A percentile compares a stretch with the other conserved stretches of the same genome.
Conservation (phyloP, 2,329 filamentous ascomycete genomes). For the Cladobotryum mycophilum region DNA sequence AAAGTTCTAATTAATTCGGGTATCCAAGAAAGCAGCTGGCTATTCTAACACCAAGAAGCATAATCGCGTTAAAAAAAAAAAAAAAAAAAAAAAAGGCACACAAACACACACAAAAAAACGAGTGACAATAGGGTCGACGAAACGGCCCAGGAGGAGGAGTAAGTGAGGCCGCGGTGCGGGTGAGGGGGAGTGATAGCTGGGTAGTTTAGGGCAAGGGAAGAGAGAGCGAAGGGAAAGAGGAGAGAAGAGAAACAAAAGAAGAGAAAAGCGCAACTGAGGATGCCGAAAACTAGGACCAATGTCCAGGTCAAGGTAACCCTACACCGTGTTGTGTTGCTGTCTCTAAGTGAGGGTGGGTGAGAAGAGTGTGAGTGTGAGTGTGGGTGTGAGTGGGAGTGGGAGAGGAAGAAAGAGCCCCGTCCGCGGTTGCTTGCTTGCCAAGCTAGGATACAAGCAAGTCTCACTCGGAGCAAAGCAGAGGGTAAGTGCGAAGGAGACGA, state of each 20-base stretch:
- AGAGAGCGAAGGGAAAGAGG: not conserved
- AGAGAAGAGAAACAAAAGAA: not conserved
- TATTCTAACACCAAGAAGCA: constrained; percentile 1
- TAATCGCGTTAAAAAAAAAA: not conserved
- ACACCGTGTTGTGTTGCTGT: not conserved
- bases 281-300: not conserved
- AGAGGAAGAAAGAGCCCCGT: too few species aligned
- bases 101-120: not conserved
- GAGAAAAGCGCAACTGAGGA: not conserved
- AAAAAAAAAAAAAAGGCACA: too few species aligned
- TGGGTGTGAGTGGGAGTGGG: too few species aligned
- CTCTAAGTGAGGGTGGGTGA: not conserved
- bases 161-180: not conserved
- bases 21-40: not conserved
- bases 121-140: not conserved
- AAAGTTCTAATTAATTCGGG: not conserved
- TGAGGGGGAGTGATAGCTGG: not conserved
- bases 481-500: too few species aligned
- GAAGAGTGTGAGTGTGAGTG: not conserved
- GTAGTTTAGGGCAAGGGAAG: not conserved
- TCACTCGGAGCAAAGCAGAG: too few species aligned
- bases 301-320: not conserved
- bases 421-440: too few species aligned
- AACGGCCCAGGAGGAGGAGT: not conserved
- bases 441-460: too few species aligned